Evolutionary conservation across 2,329 filamentous ascomycete genomes (phyloP), one percentile per base, ranked within the genome.

Genomic region (Trichoderma afroharzianum): DNA sequence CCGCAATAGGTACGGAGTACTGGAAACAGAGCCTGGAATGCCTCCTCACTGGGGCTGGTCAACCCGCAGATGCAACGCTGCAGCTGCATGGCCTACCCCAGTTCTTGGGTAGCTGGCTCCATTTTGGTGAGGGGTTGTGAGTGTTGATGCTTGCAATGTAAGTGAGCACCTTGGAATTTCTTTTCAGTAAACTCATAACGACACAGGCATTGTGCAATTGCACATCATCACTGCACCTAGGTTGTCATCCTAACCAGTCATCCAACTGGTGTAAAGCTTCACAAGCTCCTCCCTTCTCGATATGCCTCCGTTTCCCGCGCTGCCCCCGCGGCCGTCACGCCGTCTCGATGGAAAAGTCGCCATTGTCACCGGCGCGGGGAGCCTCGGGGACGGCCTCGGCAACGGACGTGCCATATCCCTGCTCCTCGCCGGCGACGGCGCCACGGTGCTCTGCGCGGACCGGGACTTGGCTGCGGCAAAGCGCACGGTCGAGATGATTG

Each of bases 371-470:
- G 78, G 77, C 62, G 75, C 75, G 3, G 75, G 74, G 18, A 86
- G 85, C 68, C 79, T 81, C 28, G 86, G 84, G 33, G 84, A 88
- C 53, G 88, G 87, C 0, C 87, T 91, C 58, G 88, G 88, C 5
- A 91, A 91, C 74, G 88, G 88, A 0, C 84, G 85, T 43, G 88
- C 85, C 0, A 85, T 86, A 69, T 85, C 88, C 3, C 86, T 91
- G 58, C 82, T 91, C 33, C 81, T 91, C 1, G 88, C 88, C 4
- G 83, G 86, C 63, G 88, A 89, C 30, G 88, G 88, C 9, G 87
- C 85, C 75, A 79, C 83, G 5, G 87, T 91, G 3, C 78, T 90
- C n/a, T 90, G 88, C 74, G 80, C 89, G 0, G 89, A 91, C 75
- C 75, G 84, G 50, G 83, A 87, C 43, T 63, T 83, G 0, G 77